Percentiles rank a stretch among this genome's conserved stretches.
These are phyloP conservation scores for Dillenia turbinata DNA, from an alignment of 164 flowering plant genomes.

Conservation along the genomic window DNA sequence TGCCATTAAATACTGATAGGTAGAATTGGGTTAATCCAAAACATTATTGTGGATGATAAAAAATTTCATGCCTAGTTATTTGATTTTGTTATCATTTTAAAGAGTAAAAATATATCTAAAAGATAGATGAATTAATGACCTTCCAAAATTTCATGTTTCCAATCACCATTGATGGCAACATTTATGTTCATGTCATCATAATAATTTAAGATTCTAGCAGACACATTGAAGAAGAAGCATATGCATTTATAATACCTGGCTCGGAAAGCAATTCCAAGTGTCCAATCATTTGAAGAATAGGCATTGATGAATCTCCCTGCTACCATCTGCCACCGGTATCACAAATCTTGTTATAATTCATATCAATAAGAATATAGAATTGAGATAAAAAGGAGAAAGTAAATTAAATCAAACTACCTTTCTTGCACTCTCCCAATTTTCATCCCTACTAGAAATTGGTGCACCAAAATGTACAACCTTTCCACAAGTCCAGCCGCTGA, in stretches of 20 bases:
- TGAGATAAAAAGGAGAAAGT: not conserved
- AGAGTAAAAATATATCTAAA: too few species aligned
- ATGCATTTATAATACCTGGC: slow-evolving; percentile 53
- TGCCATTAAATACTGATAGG: too few species aligned
- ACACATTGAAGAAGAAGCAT: too few species aligned
- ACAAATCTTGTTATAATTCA: not conserved
- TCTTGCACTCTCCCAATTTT: slow-evolving; percentile 81
- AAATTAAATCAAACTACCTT: slow-evolving; percentile 40
- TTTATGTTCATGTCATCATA: too few species aligned
- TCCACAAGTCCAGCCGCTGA: slow-evolving; percentile 74
- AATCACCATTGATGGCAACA: too few species aligned
- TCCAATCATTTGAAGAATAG: slow-evolving; percentile 88
- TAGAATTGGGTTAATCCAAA: too few species aligned
- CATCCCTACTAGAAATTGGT: slow-evolving; percentile 72
- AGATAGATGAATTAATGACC: too few species aligned
- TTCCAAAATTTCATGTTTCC: too few species aligned
- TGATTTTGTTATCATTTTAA: too few species aligned
- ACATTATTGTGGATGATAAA: too few species aligned
- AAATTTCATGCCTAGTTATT: too few species aligned
- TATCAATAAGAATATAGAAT: not conserved
- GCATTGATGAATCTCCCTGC: slow-evolving; percentile 94
- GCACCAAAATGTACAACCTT: slow-evolving; percentile 98
- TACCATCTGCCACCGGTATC: slow-evolving; percentile 55
- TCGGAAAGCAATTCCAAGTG: slow-evolving; percentile 91
- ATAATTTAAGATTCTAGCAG: too few species aligned